Evolutionary conservation across 345 rosid species (phyloP).

Genomic region (Syzygium grande): DNA sequence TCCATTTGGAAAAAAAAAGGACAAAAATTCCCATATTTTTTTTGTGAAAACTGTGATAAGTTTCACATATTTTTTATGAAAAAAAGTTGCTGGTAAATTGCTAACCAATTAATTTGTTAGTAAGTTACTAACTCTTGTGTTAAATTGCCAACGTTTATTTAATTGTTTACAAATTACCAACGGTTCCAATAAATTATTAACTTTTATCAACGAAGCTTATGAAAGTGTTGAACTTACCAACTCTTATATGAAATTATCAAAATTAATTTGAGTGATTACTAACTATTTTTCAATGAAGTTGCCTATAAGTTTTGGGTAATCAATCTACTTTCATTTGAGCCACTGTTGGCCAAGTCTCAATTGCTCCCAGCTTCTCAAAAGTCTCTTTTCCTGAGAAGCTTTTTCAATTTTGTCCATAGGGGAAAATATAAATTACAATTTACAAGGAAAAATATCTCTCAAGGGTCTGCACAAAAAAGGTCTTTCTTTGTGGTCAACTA

Average conservation of each 20-base stretch:
- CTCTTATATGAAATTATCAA: background rate
- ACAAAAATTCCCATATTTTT: no score
- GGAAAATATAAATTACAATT: background rate
- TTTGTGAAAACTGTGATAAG: no score
- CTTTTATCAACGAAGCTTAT: no score
- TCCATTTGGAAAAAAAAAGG: no score
- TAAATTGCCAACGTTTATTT: background rate
- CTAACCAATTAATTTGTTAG: background rate
- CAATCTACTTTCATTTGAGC: background rate
- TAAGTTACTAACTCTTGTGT: no score
- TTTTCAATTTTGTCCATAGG: background rate
- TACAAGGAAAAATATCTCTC: background rate
- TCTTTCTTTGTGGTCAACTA: slow-evolving; percentile 18
- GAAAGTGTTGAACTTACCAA: background rate
- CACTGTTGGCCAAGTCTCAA: slow-evolving; percentile 1
- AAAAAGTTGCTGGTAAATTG: background rate
- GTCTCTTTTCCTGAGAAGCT: background rate
- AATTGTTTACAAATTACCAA: no score
- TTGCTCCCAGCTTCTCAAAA: slow-evolving; percentile 7
- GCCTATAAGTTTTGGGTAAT: background rate
- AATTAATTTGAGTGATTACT: background rate
- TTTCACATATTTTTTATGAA: no score
- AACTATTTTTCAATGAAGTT: no score
- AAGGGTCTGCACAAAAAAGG: background rate
- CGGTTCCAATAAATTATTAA: no score